These are phyloP conservation scores for Tribonema minus DNA, from an alignment of 108 stramenopile genomes.

Conservation along the genomic window DNA sequence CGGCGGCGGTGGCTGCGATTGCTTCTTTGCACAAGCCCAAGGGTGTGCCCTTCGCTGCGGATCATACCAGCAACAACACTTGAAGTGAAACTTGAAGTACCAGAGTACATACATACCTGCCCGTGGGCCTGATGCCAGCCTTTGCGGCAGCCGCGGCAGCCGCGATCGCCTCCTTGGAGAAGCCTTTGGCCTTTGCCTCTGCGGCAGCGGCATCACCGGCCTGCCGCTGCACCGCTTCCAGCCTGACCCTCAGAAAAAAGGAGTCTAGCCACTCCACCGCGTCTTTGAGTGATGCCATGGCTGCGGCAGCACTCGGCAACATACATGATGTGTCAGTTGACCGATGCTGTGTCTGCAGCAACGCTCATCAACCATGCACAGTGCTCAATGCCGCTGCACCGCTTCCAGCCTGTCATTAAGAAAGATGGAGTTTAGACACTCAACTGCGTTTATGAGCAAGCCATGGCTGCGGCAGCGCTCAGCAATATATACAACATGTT, in stretches of 20 bases:
- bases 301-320: background rate
- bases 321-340: background rate
- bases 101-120: background rate
- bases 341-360: slow-evolving; percentile 52
- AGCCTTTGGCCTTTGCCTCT: background rate
- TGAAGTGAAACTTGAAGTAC: too few relatives aligned
- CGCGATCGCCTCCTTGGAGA: slow-evolving; percentile 10
- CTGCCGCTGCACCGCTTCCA: background rate
- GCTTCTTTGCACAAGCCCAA: too few relatives aligned
- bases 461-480: background rate
- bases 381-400: background rate
- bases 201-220: background rate
- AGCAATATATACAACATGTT: too few relatives aligned
- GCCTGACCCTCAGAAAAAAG: slow-evolving; percentile 20
- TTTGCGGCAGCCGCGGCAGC: slow-evolving; percentile 56
- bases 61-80: too few relatives aligned
- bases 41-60: too few relatives aligned
- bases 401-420: slow-evolving; percentile 22
- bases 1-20: too few relatives aligned
- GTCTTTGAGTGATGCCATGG: background rate
- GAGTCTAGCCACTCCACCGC: background rate
- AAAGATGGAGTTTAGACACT: background rate
- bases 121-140: background rate
- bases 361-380: too few relatives aligned
- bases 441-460: background rate